Base-by-base conservation (phyloP, 2,329 filamentous ascomycete genomes). In the Nannizziopsis arthrosporioides region DNA sequence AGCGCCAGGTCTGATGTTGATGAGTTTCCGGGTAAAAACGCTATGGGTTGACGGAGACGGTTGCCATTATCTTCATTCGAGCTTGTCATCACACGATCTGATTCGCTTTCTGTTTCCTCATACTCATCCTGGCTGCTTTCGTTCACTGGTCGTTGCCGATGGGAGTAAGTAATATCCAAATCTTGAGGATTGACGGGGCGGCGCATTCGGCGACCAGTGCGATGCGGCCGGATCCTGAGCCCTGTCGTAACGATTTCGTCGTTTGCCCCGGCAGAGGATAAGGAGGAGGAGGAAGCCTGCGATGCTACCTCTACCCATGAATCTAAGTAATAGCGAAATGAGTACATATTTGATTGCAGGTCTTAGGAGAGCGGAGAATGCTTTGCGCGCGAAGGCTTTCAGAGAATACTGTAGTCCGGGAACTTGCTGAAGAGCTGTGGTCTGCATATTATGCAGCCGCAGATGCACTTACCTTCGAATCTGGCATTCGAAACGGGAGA, bases 261-360 rank as follows among this genome's bases (percentile, higher is more conserved):
- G 53, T 77, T 66, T 46, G 66, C 65, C 61, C 83, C 80, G 47
- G 80, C 68, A 15, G 77, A 94, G 15, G 89, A 94, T 10, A 94
- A 73, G 11, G 89, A 95, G 2, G 90, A 94, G 1, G 90, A 94
- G 0, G 90, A 95, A 6, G 90, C 88, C 58, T 92, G 86, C 3
- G 90, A 95, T 41, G 84, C 80, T 52, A 98, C 81, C 65, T 98
- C 90, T 57, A 96, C 80, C 92, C 92, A 98, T 7, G 92, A 95
- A 70, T 96, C 92, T 89, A 72, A 56, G 49, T 68, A 69, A 58
- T 67, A 65, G 40, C 59, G 63, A 30, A 67, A 63, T 69, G 66
- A 71, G 65, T 68, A 69, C 63, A 70, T 67, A 49, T 51, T 52
- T 37, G 14, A 38, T 31, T 11, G n/a, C 32, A 9, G 11, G 17